Evolutionary conservation across 371 early-diverging fungal species (phyloP).

Genomic region (Apophysomyces elegans): DNA sequence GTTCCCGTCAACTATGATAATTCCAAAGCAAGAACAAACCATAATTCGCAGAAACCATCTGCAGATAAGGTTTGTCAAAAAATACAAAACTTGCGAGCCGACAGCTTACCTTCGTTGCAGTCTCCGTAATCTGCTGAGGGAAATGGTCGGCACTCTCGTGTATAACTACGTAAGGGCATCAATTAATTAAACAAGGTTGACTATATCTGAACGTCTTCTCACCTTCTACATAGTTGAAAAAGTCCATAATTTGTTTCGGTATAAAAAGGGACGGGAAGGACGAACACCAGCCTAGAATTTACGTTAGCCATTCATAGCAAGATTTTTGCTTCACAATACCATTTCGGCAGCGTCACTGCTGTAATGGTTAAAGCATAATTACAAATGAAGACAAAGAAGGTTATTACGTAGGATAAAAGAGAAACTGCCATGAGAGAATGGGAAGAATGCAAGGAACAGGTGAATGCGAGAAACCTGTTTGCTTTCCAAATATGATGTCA

Average conservation of each 20-base stretch:
- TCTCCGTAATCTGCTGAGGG: conserved; percentile 49
- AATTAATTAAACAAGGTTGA: not conserved
- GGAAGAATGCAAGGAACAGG: not conserved
- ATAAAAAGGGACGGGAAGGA: conserved; percentile 49
- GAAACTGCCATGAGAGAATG: conserved; percentile 42
- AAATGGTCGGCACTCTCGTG: conserved; percentile 50
- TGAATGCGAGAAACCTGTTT: not conserved
- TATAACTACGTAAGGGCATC: conserved; percentile 21
- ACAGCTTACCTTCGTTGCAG: conserved; percentile 46
- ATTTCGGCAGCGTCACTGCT: conserved; percentile 46
- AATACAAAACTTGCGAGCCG: not conserved
- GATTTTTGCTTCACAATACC: conserved; percentile 27
- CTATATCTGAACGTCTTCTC: not conserved
- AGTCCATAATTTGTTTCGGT: conserved; percentile 54
- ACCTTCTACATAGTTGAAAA: conserved; percentile 50
- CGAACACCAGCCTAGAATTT: conserved; percentile 41
- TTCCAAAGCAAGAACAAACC: conserved; percentile 24
- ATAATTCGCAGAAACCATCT: conserved; percentile 57
- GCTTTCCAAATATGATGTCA: too few species aligned
- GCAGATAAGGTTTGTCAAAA: conserved; percentile 1
- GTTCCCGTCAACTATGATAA: not conserved
- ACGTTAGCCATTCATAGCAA: not conserved
- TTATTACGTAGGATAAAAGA: conserved; percentile 48
- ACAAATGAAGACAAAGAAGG: conserved; percentile 45
- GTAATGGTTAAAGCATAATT: conserved; percentile 43